Evolutionary conservation across 2,329 filamentous ascomycete species (phyloP).

Genomic region (Fusarium luffae): DNA sequence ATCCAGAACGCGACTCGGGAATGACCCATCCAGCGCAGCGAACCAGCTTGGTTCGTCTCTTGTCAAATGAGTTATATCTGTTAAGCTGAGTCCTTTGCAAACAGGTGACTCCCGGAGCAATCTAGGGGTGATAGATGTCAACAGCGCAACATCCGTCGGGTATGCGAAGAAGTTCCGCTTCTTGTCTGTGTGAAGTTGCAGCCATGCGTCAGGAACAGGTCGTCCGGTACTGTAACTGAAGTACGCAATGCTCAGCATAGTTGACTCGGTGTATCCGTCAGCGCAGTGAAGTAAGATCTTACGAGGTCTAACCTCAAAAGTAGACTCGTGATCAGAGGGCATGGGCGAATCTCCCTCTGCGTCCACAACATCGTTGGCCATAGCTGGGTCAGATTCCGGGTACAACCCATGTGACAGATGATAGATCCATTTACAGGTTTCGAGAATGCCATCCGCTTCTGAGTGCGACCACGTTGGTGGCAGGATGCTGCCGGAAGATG

Average conservation of each 20-base stretch:
- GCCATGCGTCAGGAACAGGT: conserved; percentile 86
- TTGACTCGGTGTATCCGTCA: conserved; percentile 96
- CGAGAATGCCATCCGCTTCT: conserved; percentile 85
- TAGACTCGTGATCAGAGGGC: conserved; percentile 31
- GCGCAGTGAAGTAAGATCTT: conserved; percentile 92
- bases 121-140: conserved; percentile 80
- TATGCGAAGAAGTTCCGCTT: conserved; percentile 97
- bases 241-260: conserved; percentile 89
- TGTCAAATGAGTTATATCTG: conserved; percentile 64
- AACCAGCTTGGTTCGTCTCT: conserved; percentile 82
- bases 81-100: conserved; percentile 59
- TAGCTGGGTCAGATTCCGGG: conserved; percentile 53
- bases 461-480: conserved; percentile 84
- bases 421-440: conserved; percentile 91
- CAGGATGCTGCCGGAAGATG: conserved; percentile 92
- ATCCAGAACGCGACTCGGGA: conserved; percentile 87
- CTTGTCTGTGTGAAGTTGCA: conserved; percentile 82
- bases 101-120: conserved; percentile 78
- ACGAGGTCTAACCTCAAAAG: conserved; percentile 55
- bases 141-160: conserved; percentile 84
- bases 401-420: conserved; percentile 77
- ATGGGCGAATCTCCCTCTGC: conserved; percentile 47
- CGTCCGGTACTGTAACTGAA: conserved; percentile 90
- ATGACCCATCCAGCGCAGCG: conserved; percentile 83
- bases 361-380: conserved; percentile 43